Conservation (phyloP, 139 green algal genomes). For the Tetraselmis chui region DNA sequence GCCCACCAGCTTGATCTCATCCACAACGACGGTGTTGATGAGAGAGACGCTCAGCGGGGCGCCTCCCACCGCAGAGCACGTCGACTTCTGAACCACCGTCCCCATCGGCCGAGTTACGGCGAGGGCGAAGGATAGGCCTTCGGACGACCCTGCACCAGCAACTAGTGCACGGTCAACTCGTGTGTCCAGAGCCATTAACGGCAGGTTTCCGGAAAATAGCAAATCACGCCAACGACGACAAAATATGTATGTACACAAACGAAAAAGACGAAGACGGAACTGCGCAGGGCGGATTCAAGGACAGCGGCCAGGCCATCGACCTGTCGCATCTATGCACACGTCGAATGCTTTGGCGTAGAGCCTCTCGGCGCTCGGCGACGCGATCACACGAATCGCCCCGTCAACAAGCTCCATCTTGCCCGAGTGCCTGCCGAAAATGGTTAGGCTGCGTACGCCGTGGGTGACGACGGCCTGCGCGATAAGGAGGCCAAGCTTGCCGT, state of each 20-base stretch:
- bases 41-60: slow-evolving; percentile 42
- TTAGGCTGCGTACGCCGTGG: slow-evolving; percentile 14
- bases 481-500: slow-evolving; percentile 66
- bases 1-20: slow-evolving; percentile 51
- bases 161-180: background rate
- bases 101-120: slow-evolving; percentile 42
- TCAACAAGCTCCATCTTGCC: slow-evolving; percentile 55
- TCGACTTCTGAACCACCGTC: slow-evolving; percentile 63
- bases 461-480: slow-evolving; percentile 33
- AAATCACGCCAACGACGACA: background rate
- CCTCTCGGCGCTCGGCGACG: background rate
- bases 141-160: slow-evolving; percentile 24
- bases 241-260: slow-evolving; percentile 44
- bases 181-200: slow-evolving; percentile 5
- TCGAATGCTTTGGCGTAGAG: slow-evolving; percentile 1
- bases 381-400: background rate
- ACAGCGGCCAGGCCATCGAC: slow-evolving; percentile 7
- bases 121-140: slow-evolving; percentile 33
- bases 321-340: background rate
- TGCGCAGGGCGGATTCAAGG: slow-evolving; percentile 6
- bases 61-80: slow-evolving; percentile 24
- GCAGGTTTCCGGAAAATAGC: background rate
- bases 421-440: slow-evolving; percentile 47
- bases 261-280: slow-evolving; percentile 48
- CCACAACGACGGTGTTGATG: slow-evolving; percentile 64